A percentile compares a stretch with the other conserved stretches of the same genome.
These are phyloP conservation scores for Yarrowia sp. DNA, from an alignment of 805 yeast genomes.

Conservation along the genomic window DNA sequence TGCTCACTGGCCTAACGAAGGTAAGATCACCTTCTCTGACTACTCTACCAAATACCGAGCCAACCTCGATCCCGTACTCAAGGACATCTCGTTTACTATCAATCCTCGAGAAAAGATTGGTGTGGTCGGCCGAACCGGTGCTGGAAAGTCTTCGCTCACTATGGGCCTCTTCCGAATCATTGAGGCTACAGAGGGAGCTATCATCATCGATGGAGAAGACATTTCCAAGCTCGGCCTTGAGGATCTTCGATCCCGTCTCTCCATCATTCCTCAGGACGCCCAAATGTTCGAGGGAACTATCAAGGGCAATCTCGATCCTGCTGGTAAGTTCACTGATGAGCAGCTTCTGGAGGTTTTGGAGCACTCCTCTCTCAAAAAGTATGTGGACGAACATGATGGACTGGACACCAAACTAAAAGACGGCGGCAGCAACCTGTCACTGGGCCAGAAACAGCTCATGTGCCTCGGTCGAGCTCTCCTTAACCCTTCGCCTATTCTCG, in stretches of 20 bases:
- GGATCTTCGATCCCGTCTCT: constrained; percentile 63
- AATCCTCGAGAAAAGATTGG: constrained; percentile 68
- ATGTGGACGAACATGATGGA: constrained; percentile 35
- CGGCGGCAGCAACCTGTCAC: constrained; percentile 73
- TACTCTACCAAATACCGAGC: constrained; percentile 63
- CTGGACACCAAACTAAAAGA: constrained; percentile 55
- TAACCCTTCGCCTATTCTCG: constrained; percentile 61
- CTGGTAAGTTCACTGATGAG: constrained; percentile 52
- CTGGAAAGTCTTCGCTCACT: constrained; percentile 79
- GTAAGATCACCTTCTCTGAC: constrained; percentile 54
- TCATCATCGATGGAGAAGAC: constrained; percentile 67
- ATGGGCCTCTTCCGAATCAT: constrained; percentile 64
- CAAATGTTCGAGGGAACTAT: constrained; percentile 77
- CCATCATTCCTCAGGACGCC: constrained; percentile 89
- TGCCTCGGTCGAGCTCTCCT: constrained; percentile 78
- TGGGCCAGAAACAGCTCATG: constrained; percentile 77
- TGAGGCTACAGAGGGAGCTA: constrained; percentile 53
- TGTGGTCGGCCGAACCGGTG: constrained; percentile 87
- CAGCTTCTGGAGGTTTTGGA: constrained; percentile 66
- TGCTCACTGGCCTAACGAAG: constrained; percentile 58
- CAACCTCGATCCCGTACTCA: constrained; percentile 62
- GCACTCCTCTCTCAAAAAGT: constrained; percentile 52
- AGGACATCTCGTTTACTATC: constrained; percentile 50
- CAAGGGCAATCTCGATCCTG: constrained; percentile 76
- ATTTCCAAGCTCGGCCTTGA: constrained; percentile 60